Percentiles rank a stretch among this genome's conserved stretches.
phyloP scores from a whole-genome alignment of 2,329 filamentous ascomycete genomes.

The Fusarium coicis region DNA sequence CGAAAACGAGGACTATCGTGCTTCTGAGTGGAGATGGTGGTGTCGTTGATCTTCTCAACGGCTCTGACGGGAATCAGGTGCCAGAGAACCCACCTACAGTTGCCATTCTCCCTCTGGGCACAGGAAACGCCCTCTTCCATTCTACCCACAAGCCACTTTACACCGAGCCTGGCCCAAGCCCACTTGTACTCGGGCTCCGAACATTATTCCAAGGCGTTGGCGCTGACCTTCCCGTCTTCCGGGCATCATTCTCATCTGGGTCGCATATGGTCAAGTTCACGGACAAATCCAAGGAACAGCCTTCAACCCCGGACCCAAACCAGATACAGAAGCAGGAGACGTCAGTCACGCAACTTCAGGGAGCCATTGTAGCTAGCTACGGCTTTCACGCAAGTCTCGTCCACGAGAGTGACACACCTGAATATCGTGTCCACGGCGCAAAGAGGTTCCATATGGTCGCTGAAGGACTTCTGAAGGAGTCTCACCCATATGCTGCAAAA shows the following conservation, averaged over 20 bases:
- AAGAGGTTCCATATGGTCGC: slow-evolving; percentile 89
- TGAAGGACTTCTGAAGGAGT: slow-evolving; percentile 71
- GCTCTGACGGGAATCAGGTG: slow-evolving; percentile 48
- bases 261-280: slow-evolving; percentile 59
- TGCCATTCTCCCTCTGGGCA: slow-evolving; percentile 69
- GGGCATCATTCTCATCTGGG: slow-evolving; percentile 68
- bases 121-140: slow-evolving; percentile 73
- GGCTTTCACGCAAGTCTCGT: slow-evolving; percentile 90
- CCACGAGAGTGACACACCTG: slow-evolving; percentile 87
- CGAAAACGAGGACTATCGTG: slow-evolving; percentile 67
- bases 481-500: slow-evolving; percentile 61
- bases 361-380: slow-evolving; percentile 89
- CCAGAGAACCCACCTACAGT: slow-evolving; percentile 54
- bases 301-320: not conserved
- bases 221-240: slow-evolving; percentile 69
- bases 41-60: slow-evolving; percentile 83
- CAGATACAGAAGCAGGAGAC: slow-evolving; percentile 46
- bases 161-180: slow-evolving; percentile 49
- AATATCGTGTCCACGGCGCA: slow-evolving; percentile 80
- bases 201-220: slow-evolving; percentile 69
- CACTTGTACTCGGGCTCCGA: slow-evolving; percentile 62
- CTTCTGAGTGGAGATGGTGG: slow-evolving; percentile 91
- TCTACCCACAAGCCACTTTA: slow-evolving; percentile 70
- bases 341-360: slow-evolving; percentile 63
- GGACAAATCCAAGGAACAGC: slow-evolving; percentile 20